phyloP scores from a whole-genome alignment of 768 basidiomycete species.

The Cytidiella melzeri region DNA sequence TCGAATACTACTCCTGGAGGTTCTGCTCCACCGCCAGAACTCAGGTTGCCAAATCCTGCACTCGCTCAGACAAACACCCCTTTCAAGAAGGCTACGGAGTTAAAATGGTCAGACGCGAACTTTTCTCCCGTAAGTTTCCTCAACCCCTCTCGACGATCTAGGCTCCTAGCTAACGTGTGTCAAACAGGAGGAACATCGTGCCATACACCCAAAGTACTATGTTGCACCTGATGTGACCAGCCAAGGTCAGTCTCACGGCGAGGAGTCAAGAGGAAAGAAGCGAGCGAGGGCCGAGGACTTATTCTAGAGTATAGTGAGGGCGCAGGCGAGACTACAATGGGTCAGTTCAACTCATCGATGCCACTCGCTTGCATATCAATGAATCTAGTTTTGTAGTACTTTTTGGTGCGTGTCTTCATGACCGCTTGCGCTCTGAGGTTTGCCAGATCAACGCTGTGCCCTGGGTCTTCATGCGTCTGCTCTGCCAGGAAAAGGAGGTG shows the following conservation, averaged over 20 bases:
- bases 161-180: not conserved
- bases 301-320: slow-evolving; percentile 33
- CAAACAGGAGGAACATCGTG: slow-evolving; percentile 70
- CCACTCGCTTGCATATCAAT: not conserved
- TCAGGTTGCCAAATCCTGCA: slow-evolving; percentile 49
- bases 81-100: slow-evolving; percentile 68
- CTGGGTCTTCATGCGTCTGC: not conserved
- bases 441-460: not conserved
- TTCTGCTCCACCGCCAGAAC: slow-evolving; percentile 16
- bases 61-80: slow-evolving; percentile 62
- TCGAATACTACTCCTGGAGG: slow-evolving; percentile 20
- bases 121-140: slow-evolving; percentile 63
- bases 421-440: not conserved
- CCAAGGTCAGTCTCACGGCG: slow-evolving; percentile 28
- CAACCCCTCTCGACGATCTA: too few species aligned
- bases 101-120: slow-evolving; percentile 73
- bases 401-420: not conserved
- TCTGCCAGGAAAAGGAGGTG: not conserved
- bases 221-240: slow-evolving; percentile 36
- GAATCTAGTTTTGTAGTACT: not conserved
- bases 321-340: not conserved
- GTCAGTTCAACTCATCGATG: not conserved
- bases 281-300: slow-evolving; percentile 85
- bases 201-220: slow-evolving; percentile 58
- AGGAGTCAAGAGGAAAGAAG: slow-evolving; percentile 76